phyloP scores from a whole-genome alignment of 2,329 filamentous ascomycete genomes.

The Delphinella strobiligena region DNA sequence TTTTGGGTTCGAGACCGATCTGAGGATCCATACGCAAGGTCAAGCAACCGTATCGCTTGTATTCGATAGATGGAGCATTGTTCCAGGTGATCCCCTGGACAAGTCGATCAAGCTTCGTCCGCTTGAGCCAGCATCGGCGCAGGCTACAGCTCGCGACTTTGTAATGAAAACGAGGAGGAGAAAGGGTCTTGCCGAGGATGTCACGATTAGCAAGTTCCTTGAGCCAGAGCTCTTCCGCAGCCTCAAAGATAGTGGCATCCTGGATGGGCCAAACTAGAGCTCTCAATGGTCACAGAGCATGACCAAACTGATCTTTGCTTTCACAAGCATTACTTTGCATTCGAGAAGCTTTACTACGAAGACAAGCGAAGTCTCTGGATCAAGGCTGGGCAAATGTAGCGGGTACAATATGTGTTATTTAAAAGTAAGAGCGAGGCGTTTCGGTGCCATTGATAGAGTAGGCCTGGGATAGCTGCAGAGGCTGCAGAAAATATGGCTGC shows the following conservation, averaged over 20 bases:
- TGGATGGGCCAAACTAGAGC: slow-evolving; percentile 48
- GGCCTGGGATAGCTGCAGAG: no score
- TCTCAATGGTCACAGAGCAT: no score
- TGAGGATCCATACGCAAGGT: slow-evolving; percentile 90
- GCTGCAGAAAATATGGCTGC: no score
- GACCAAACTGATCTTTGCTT: no score
- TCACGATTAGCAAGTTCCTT: slow-evolving; percentile 89
- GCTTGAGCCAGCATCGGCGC: slow-evolving; percentile 74
- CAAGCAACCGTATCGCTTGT: slow-evolving; percentile 81
- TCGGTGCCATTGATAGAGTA: no score
- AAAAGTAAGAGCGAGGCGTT: no score
- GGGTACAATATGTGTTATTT: no score
- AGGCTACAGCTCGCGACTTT: slow-evolving; percentile 88
- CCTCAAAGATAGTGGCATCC: slow-evolving; percentile 75
- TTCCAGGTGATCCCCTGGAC: slow-evolving; percentile 90
- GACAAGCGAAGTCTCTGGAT: no score
- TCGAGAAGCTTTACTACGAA: no score
- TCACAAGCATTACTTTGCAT: no score
- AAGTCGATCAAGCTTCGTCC: slow-evolving; percentile 70
- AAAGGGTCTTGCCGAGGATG: slow-evolving; percentile 91
- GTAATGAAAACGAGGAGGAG: slow-evolving; percentile 88
- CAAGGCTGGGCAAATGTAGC: no score
- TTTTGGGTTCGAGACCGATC: slow-evolving; percentile 95
- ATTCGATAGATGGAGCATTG: slow-evolving; percentile 92
- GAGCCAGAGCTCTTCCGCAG: slow-evolving; percentile 88